Conservation (phyloP, 768 basidiomycete species). For the Suillus decipiens region DNA sequence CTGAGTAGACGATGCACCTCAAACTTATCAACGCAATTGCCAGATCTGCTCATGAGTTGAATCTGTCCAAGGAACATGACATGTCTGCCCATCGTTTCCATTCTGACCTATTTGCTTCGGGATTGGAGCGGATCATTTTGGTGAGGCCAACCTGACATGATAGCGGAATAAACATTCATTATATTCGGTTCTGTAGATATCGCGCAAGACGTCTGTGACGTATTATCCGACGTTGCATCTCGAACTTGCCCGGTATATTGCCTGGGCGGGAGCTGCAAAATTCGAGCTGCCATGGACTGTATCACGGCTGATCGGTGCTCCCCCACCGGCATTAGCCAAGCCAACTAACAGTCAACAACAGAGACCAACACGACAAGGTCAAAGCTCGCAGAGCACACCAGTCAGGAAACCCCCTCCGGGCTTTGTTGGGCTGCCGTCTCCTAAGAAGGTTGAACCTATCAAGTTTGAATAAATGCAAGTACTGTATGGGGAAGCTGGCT, state of each 20-base stretch:
- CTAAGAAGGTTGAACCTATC: slow-evolving; percentile 45
- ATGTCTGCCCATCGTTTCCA: slow-evolving; percentile 85
- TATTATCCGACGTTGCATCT: slow-evolving; percentile 96
- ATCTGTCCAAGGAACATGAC: slow-evolving; percentile 66
- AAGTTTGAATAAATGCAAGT: slow-evolving; percentile 36
- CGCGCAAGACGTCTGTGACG: slow-evolving; percentile 90
- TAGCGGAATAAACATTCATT: background rate
- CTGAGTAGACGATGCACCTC: slow-evolving; percentile 78
- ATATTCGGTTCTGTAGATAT: slow-evolving; percentile 55
- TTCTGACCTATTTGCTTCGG: slow-evolving; percentile 83
- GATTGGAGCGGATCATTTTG: slow-evolving; percentile 86
- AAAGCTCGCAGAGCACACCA: slow-evolving; percentile 26
- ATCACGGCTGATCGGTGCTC: slow-evolving; percentile 75
- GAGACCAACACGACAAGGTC: slow-evolving; percentile 15
- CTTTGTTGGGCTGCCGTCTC: slow-evolving; percentile 38
- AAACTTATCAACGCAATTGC: slow-evolving; percentile 83
- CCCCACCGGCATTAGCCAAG: slow-evolving; percentile 66
- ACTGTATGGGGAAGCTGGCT: background rate
- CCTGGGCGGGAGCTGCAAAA: slow-evolving; percentile 60
- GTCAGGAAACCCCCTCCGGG: slow-evolving; percentile 22
- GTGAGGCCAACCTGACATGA: slow-evolving; percentile 45
- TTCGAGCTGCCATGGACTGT: slow-evolving; percentile 83
- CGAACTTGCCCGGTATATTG: slow-evolving; percentile 87
- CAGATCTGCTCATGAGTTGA: slow-evolving; percentile 61
- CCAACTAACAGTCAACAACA: slow-evolving; percentile 17